phyloP scores from a whole-genome alignment of 257 asterid species.

The Penstemon eatonii region DNA sequence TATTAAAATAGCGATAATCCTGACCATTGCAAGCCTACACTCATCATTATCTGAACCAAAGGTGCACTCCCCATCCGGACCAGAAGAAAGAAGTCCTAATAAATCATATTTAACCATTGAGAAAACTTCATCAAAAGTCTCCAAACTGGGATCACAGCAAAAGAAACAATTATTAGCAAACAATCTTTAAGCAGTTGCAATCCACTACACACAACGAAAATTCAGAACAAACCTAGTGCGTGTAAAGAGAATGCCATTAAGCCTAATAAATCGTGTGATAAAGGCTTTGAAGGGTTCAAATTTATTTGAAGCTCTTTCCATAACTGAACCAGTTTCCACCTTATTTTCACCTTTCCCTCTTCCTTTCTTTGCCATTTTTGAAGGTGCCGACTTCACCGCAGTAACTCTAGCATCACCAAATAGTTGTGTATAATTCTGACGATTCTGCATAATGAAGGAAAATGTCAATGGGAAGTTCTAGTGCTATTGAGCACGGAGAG shows the following conservation, averaged over 20 bases:
- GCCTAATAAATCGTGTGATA: slow-evolving; percentile 68
- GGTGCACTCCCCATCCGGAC: slow-evolving; percentile 60
- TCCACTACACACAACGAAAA: not conserved
- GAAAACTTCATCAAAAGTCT: slow-evolving; percentile 77
- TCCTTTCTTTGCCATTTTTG: slow-evolving; percentile 52
- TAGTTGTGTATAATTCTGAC: slow-evolving; percentile 56
- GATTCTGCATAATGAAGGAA: slow-evolving; percentile 59
- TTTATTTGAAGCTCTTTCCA: slow-evolving; percentile 44
- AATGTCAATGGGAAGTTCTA: not conserved
- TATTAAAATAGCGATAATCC: slow-evolving; percentile 75
- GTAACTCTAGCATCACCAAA: slow-evolving; percentile 59
- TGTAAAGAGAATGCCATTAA: slow-evolving; percentile 85
- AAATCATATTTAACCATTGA: slow-evolving; percentile 64
- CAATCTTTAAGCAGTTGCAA: slow-evolving; percentile 1
- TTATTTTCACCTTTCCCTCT: slow-evolving; percentile 68
- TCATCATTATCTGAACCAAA: slow-evolving; percentile 72
- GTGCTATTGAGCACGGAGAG: not conserved
- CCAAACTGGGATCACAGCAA: slow-evolving; percentile 63
- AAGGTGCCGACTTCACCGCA: slow-evolving; percentile 40
- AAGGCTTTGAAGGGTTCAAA: slow-evolving; percentile 58
- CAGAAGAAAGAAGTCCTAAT: slow-evolving; percentile 72
- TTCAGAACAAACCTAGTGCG: slow-evolving; percentile 75
- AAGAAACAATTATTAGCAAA: slow-evolving; percentile 22
- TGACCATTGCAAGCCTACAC: slow-evolving; percentile 64
- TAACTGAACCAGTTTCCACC: slow-evolving; percentile 42